Percentiles rank a stretch among this genome's conserved stretches.
Evolutionary conservation across 2,329 filamentous ascomycete species (phyloP).

Genomic region (Claviceps pusilla): DNA sequence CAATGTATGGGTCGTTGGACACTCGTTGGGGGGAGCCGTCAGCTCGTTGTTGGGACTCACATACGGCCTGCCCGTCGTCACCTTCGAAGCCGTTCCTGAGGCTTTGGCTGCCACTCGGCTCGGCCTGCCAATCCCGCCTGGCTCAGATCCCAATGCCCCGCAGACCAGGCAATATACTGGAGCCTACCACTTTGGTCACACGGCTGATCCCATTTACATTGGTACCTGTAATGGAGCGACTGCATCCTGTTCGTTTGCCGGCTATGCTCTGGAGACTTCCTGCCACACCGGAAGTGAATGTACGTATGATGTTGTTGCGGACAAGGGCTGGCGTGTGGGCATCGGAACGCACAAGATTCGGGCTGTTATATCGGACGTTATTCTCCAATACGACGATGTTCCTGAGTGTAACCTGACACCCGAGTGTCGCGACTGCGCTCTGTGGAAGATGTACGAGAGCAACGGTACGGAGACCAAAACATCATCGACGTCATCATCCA

Average conservation of each 20-base stretch:
- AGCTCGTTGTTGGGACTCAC: constrained; percentile 80
- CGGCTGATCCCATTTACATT: constrained; percentile 87
- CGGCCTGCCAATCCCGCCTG: constrained; percentile 73
- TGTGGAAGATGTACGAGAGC: constrained; percentile 91
- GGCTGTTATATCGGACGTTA: constrained; percentile 73
- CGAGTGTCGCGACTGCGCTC: constrained; percentile 76
- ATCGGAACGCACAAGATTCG: constrained; percentile 85
- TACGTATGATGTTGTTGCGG: constrained; percentile 79
- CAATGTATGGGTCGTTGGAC: constrained; percentile 78
- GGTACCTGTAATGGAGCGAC: constrained; percentile 84
- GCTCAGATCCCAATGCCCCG: constrained; percentile 53
- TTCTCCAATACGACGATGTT: constrained; percentile 68
- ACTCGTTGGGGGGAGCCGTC: constrained; percentile 83
- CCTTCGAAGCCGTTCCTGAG: constrained; percentile 86
- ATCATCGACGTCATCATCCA: constrained; percentile 39
- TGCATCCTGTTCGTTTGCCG: constrained; percentile 76
- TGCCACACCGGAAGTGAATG: constrained; percentile 85
- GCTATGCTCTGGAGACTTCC: constrained; percentile 85
- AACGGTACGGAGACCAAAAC: constrained; percentile 70
- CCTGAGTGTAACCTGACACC: constrained; percentile 61
- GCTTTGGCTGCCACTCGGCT: constrained; percentile 73
- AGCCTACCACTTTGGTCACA: constrained; percentile 84
- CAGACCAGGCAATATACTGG: constrained; percentile 61
- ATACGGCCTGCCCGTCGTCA: constrained; percentile 79
- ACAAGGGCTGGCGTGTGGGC: constrained; percentile 83